Percentiles rank a stretch among this genome's conserved stretches.
phyloP scores from a whole-genome alignment of 345 rosid genomes.

The Raphanus sativus region DNA sequence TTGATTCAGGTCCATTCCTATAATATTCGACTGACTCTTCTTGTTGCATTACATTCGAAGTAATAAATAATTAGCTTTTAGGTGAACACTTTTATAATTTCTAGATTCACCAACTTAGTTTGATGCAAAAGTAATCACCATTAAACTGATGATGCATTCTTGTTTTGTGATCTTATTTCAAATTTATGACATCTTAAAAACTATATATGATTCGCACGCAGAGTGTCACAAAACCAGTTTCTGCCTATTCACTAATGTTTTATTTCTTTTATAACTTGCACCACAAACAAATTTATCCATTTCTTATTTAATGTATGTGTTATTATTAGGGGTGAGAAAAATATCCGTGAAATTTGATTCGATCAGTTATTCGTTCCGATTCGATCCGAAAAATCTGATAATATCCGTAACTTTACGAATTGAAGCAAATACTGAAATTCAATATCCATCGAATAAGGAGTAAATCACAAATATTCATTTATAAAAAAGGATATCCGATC shows the following conservation, averaged over 20 bases:
- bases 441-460: no score
- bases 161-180: background rate
- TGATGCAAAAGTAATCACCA: slow-evolving; percentile 5
- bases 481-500: no score
- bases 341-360: no score
- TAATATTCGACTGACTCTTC: background rate
- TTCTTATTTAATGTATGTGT: background rate
- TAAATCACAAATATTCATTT: no score
- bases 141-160: background rate
- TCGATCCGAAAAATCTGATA: no score
- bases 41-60: slow-evolving; percentile 30
- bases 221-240: slow-evolving; percentile 1
- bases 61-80: slow-evolving; percentile 14
- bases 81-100: background rate
- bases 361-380: no score
- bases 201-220: background rate
- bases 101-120: background rate
- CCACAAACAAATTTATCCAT: slow-evolving; percentile 12
- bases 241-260: slow-evolving; percentile 3
- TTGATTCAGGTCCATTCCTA: background rate
- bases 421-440: no score
- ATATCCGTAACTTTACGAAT: no score
- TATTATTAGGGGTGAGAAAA: no score
- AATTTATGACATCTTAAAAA: background rate
- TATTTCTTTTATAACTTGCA: background rate